These are phyloP conservation scores for Agaricus bisporus DNA, from an alignment of 768 basidiomycete species.

Conservation along the genomic window DNA sequence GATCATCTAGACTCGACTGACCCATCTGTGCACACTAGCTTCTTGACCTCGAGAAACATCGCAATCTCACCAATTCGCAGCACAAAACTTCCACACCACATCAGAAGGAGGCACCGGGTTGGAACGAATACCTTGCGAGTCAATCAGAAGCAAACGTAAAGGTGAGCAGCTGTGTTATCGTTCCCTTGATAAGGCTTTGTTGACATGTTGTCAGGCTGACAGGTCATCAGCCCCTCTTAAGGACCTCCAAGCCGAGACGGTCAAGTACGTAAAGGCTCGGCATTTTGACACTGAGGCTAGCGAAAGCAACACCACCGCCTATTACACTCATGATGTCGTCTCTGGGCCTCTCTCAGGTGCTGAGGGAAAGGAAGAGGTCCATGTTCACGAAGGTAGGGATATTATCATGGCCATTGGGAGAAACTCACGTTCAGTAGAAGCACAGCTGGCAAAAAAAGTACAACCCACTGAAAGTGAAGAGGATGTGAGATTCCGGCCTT, in stretches of 20 bases:
- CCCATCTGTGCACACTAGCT: conserved; percentile 23
- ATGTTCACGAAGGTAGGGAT: conserved; percentile 17
- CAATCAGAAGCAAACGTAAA: conserved; percentile 63
- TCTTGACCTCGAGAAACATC: conserved; percentile 46
- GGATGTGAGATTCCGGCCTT: conserved; percentile 17
- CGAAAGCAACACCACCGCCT: conserved; percentile 27
- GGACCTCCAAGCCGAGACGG: conserved; percentile 35
- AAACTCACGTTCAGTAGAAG: conserved; percentile 6
- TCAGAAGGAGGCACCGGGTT: conserved; percentile 50
- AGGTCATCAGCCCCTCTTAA: conserved; percentile 19
- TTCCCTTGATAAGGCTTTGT: background rate
- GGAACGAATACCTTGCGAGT: conserved; percentile 64
- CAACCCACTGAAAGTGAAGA: conserved; percentile 26
- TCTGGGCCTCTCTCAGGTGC: conserved; percentile 37
- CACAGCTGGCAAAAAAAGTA: conserved; percentile 12
- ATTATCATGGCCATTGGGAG: background rate
- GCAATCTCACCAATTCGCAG: conserved; percentile 39
- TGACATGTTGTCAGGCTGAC: conserved; percentile 32
- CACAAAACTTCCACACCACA: conserved; percentile 44
- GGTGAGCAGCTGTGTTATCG: conserved; percentile 24
- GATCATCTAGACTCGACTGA: background rate
- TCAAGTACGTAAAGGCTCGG: conserved; percentile 34
- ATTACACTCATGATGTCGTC: conserved; percentile 37
- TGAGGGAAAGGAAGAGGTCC: conserved; percentile 25
- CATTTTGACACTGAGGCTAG: conserved; percentile 30